phyloP scores from a whole-genome alignment of 164 flowering plant genomes.

The Amborella trichopoda region DNA sequence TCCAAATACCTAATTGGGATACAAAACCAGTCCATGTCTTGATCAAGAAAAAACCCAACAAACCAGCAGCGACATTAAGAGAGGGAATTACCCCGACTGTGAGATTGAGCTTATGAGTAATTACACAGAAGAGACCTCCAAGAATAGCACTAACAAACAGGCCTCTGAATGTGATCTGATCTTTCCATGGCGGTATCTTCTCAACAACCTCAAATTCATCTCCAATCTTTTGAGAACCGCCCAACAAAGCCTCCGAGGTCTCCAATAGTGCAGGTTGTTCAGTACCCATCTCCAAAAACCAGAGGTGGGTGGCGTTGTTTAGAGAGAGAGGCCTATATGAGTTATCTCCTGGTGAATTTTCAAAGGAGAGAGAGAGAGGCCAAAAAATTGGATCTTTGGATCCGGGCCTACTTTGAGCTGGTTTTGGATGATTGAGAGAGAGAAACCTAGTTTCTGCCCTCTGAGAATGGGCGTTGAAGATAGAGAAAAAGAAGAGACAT shows the following conservation, averaged over 20 bases:
- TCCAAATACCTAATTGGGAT: conserved; percentile 39
- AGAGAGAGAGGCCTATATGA: no score
- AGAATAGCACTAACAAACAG: conserved; percentile 51
- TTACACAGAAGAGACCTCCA: conserved; percentile 68
- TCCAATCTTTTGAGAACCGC: conserved; percentile 1
- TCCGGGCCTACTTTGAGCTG: no score
- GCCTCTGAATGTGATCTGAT: conserved; percentile 78
- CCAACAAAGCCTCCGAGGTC: conserved; percentile 52
- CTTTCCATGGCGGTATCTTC: conserved; percentile 63
- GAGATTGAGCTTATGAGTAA: conserved; percentile 85
- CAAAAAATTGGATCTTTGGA: no score
- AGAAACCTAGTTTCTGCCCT: no score
- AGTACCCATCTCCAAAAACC: conserved; percentile 48
- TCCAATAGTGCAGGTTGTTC: conserved; percentile 15
- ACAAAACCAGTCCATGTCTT: conserved; percentile 64
- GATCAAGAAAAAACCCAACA: conserved; percentile 79
- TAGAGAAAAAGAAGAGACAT: no score
- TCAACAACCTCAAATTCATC: conserved; percentile 9
- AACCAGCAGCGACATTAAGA: conserved; percentile 76
- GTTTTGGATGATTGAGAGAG: no score
- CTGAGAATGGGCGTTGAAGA: no score
- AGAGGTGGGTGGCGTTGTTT: no score
- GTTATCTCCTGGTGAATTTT: no score
- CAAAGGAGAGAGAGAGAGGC: no score
- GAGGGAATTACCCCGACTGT: conserved; percentile 87